Evolutionary conservation across 1,284 basidiomycete genomes (phyloP), one percentile per base, ranked within the genome.

Genomic region (Cutaneotrichosporon dermatis): DNA sequence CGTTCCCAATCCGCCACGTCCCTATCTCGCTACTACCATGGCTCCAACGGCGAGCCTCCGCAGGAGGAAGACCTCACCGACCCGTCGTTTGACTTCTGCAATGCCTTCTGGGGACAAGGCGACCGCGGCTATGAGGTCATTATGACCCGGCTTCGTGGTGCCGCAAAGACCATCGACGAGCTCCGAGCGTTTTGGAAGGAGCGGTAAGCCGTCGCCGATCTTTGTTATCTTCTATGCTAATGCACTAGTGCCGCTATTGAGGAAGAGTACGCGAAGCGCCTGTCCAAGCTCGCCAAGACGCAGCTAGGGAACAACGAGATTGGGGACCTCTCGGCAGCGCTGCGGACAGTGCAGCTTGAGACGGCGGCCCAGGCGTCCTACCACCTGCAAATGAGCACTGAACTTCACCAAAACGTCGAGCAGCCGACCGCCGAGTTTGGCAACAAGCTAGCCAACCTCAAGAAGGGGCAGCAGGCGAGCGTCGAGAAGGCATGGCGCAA

Each of bases 111-210:
- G 95, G 90, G 90, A 6, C 71, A 83, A 35, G 84, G 83, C 45
- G 92, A 96, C 79, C 86, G 84, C 35, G 94, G 94, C 25, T 93
- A 90, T 64, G 92, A 96, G 69, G 90, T 92, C 51, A 80, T 99
- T 50, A 88, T 92, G 76, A 86, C 88, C 8, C 83, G 93, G 60
- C 88, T 96, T 84, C 85, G 91, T 45, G 88, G 88, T 3, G 89
- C 89, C 4, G 79, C 83, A n/a, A 83, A 89, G 69, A 93, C 92
- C 1, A 85, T 92, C 75, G 94, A 98, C 48, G 95, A 98, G 69
- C 74, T 98, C 53, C 84, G 84, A 66, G 83, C 80, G 44, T 92
- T 89, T 72, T 93, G 91, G 89, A 93, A 90, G 74, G 92, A 96
- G 76, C 83, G 92, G 86, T 93, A 69, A 61, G 84, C 34, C 9